These are phyloP conservation scores for Akanthomyces dipterigenus DNA, from an alignment of 2,329 filamentous ascomycete genomes.

Conservation along the genomic window DNA sequence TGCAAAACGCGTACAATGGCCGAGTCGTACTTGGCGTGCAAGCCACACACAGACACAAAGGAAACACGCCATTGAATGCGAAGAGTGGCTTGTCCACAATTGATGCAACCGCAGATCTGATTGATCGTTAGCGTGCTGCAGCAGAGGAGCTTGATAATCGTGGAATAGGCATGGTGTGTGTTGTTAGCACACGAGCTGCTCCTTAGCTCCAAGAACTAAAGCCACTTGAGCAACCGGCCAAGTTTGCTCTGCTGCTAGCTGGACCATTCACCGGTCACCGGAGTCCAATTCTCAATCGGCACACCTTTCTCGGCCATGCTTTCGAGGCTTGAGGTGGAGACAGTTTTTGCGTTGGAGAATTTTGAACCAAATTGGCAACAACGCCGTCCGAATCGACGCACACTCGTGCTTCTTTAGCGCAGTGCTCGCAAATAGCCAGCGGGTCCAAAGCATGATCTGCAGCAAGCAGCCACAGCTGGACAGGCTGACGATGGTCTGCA, in stretches of 20 bases:
- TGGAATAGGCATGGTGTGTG: neutral
- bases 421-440: neutral
- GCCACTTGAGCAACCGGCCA: neutral
- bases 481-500: neutral
- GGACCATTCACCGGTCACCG: neutral
- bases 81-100: conserved; percentile 1
- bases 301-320: neutral
- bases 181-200: neutral
- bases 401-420: neutral
- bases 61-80: neutral
- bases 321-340: neutral
- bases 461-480: neutral
- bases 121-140: neutral
- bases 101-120: conserved; percentile 3
- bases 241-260: neutral
- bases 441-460: neutral
- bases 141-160: neutral
- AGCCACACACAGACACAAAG: neutral
- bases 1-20: neutral
- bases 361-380: neutral
- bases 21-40: neutral
- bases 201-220: neutral
- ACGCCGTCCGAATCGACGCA: neutral
- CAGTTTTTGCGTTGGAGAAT: neutral
- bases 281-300: neutral